Base-by-base conservation (phyloP, 2,329 filamentous ascomycete genomes). In the Ascochyta rabiei region DNA sequence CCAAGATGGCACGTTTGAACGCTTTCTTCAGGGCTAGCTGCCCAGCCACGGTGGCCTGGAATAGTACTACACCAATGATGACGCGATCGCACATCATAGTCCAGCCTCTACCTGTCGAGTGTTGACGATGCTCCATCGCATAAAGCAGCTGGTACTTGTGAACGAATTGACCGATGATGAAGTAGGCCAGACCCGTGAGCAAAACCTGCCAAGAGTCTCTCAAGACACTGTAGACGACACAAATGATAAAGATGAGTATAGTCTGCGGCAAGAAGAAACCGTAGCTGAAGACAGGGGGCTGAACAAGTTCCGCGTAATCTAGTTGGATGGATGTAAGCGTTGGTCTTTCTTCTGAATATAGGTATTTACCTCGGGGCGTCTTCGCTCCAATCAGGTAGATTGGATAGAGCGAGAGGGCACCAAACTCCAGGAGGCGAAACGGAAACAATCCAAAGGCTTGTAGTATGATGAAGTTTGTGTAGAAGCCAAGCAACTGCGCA, bases 91-190 rank as follows among this genome's bases (percentile, higher is more conserved):
- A 96, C 59, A 99, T 96, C 84, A 99, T 96, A 43, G 90, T 89
- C 95, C 95, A 99, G 4, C 93, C 92, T 57, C 89, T 87, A 18
- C 96, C 96, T 0, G 93, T 98, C 15, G 92, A 91, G 71, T 96
- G 92, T 69, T 96, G 91, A 15, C 91, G 90, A 73, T 98, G 93
- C 67, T 98, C 93, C 95, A 99, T 99, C 28, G 95, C 92, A 74
- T 99, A 99, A 4, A 99, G 82, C 4, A 99, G 81, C 79, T 99
- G 96, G 76, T 99, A 99, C 74, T 97, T 97, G 83, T 96, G 96
- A 28, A 91, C 90, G 70, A 93, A 93, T 73, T 91, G 89, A 18
- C 92, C 92, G 13, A 96, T 84, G 18, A 85, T 70, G 66, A 96
- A 96, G 75, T 96, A 99, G 12, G 91, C 79, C 43, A 93, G 79